Base-by-base conservation (phyloP, 805 yeast genomes). In the Pachysolen tannophilus region DNA sequence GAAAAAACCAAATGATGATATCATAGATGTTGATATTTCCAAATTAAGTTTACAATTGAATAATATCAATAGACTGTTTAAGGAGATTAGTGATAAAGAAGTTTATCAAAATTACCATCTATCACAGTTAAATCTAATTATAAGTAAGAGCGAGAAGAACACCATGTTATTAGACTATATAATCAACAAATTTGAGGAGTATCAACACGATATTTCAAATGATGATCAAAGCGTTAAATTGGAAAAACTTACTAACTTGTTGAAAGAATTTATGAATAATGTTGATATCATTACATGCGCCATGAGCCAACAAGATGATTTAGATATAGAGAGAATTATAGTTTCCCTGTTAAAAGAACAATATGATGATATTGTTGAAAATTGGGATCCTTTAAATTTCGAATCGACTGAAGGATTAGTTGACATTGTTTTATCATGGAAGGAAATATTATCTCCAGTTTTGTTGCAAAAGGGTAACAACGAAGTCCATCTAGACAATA, bases 401-500 rank as follows among this genome's bases (percentile, higher is more conserved):
- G 19, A 53, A 10, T 44, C 66, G 7, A 52, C 57, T 3, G 43
- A 49, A 8, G 38, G 40, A 2, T 34, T 66, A 9, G 41, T 57
- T 1, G 61, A 56, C 15, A 40, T 43, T 3, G 40, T 67, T 10
- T n/a, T 40, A 0, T 39, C 39, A 3, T 58, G 60, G 61, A 47
- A 44, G n/a, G 32, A 37, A 1, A n/a, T n/a, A n/a, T n/a, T n/a
- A n/a, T n/a, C n/a, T n/a, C 18, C 49, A n/a, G 37, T 48, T 8
- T 16, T 32, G n/a, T 18, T 3, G 7, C 19, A 13, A 8, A 15
- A 26, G 9, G n/a, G 10, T 14, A 11, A 3, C 30, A 21, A 35
- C 4, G 29, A 15, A n/a, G 21, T 23, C 8, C 28, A 31, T 9
- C 13, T 23, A 17, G n/a, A 13, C 21, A 8, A 23, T 3, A n/a